Percentiles rank a stretch among this genome's conserved stretches.
These are phyloP conservation scores for Apophysomyces elegans DNA, from an alignment of 371 early-diverging fungal genomes.

Conservation along the genomic window DNA sequence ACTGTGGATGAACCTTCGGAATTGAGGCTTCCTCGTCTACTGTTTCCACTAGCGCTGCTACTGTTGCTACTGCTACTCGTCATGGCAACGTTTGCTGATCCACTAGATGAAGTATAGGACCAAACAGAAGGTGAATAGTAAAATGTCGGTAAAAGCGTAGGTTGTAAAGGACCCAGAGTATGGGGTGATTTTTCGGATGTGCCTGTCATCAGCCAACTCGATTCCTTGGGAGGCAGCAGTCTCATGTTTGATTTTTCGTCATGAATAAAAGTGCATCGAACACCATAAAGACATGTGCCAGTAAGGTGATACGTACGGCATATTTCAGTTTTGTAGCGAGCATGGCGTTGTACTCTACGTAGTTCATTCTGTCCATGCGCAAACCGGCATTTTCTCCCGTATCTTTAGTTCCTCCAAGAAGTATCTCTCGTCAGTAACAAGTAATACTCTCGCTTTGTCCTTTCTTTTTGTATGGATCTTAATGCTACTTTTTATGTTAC, in stretches of 20 bases:
- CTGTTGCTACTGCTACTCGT: neutral
- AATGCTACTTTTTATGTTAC: neutral
- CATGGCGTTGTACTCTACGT: constrained; percentile 85
- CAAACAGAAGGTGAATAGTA: constrained; percentile 1
- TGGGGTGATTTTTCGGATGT: constrained; percentile 1
- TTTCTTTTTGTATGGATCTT: no score
- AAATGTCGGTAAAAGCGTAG: neutral
- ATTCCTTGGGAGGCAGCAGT: neutral
- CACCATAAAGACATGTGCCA: constrained; percentile 93
- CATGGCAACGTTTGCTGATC: neutral
- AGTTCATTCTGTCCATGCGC: constrained; percentile 89
- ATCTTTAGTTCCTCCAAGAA: constrained; percentile 45
- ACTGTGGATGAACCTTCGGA: neutral
- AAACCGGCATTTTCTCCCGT: constrained; percentile 95
- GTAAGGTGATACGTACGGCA: constrained; percentile 90
- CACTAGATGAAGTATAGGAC: neutral
- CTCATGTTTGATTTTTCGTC: constrained; percentile 30
- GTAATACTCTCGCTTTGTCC: neutral
- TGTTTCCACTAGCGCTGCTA: neutral
- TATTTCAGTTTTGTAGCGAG: constrained; percentile 92
- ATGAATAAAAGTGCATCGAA: constrained; percentile 97
- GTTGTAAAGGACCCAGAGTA: neutral
- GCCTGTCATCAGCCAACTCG: constrained; percentile 1
- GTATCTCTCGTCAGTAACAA: neutral
- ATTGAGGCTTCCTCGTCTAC: constrained; percentile 1